phyloP scores from a whole-genome alignment of 1,139 yeast genomes.

The Saccharomyces hybrid region DNA sequence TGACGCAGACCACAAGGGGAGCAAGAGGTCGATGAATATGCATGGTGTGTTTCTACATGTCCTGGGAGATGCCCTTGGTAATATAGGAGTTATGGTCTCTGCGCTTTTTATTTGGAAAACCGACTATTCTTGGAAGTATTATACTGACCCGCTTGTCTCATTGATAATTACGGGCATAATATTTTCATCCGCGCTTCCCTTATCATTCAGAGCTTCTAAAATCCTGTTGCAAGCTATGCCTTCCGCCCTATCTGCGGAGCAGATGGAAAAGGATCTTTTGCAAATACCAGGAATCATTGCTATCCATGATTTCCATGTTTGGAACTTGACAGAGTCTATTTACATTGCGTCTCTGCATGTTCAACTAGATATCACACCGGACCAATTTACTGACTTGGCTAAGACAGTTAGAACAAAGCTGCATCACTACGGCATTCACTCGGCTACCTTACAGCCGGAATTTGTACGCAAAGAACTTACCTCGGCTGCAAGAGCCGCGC shows the following conservation, averaged over 20 bases:
- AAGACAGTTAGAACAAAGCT: conserved; percentile 69
- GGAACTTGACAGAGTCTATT: conserved; percentile 88
- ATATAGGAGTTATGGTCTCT: conserved; percentile 82
- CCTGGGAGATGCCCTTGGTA: conserved; percentile 92
- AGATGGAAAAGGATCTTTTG: conserved; percentile 59
- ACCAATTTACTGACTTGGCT: conserved; percentile 63
- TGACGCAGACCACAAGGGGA: background rate
- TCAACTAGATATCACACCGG: conserved; percentile 58
- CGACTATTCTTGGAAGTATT: conserved; percentile 76
- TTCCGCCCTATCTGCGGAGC: conserved; percentile 64
- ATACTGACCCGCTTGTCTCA: conserved; percentile 81
- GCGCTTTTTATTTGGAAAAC: conserved; percentile 94
- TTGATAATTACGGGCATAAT: conserved; percentile 79
- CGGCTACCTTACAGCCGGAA: conserved; percentile 95
- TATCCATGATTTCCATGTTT: conserved; percentile 90
- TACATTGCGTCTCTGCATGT: conserved; percentile 86
- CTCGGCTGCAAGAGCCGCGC: conserved; percentile 28
- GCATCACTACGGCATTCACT: conserved; percentile 79
- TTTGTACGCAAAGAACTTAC: conserved; percentile 36
- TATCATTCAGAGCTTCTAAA: conserved; percentile 79
- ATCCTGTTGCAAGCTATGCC: conserved; percentile 93
- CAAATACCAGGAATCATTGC: conserved; percentile 67
- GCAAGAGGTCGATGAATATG: conserved; percentile 72
- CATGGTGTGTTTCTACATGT: conserved; percentile 95
- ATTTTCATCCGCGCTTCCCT: conserved; percentile 83